phyloP scores from a whole-genome alignment of 2,329 filamentous ascomycete genomes.

The Zymoseptoria brevis region DNA sequence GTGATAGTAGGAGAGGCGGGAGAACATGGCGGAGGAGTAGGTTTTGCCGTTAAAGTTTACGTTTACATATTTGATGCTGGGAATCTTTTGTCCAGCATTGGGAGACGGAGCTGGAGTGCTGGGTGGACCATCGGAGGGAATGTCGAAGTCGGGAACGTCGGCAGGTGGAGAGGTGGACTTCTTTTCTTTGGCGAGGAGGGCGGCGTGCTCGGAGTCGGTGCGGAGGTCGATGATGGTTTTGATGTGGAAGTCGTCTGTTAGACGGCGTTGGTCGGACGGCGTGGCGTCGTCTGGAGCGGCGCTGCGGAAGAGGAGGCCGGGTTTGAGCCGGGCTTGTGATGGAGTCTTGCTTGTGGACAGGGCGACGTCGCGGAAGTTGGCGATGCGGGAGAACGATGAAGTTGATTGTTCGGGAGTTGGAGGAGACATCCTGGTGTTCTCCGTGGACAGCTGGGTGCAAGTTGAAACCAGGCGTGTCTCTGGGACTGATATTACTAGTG shows the following conservation, averaged over 20 bases:
- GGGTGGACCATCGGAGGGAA: constrained; percentile 5
- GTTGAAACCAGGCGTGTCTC: no score
- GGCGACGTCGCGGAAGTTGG: constrained; percentile 74
- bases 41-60: constrained; percentile 67
- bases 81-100: constrained; percentile 44
- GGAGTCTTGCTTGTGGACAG: constrained; percentile 52
- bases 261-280: constrained; percentile 50
- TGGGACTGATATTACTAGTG: no score
- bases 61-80: constrained; percentile 54
- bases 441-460: no score
- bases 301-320: constrained; percentile 21
- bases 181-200: constrained; percentile 50
- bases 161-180: constrained; percentile 39
- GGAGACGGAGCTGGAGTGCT: constrained; percentile 39
- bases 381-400: constrained; percentile 47
- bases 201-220: constrained; percentile 50
- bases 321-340: constrained; percentile 35
- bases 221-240: constrained; percentile 71
- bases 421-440: no score
- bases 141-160: constrained; percentile 41
- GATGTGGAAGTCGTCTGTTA: constrained; percentile 56
- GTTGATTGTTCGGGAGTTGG: neutral
- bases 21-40: constrained; percentile 61
- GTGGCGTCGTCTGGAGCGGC: constrained; percentile 60
- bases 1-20: constrained; percentile 59